phyloP scores from a whole-genome alignment of 257 asterid species.

The Knoxia roxburghii region DNA sequence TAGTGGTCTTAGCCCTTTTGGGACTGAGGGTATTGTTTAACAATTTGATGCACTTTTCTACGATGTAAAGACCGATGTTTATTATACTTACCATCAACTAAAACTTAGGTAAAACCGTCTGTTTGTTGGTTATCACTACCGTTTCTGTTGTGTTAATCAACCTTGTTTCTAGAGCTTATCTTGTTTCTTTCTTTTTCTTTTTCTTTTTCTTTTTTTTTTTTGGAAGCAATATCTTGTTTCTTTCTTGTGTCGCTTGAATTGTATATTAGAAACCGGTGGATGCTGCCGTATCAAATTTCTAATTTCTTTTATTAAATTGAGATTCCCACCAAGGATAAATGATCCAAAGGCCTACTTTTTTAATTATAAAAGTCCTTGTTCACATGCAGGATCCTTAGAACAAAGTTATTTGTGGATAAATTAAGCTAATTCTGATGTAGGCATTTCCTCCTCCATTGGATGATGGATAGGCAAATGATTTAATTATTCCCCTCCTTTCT shows the following conservation, averaged over 20 bases:
- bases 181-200: conserved; percentile 30
- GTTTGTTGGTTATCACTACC: background rate
- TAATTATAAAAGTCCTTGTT: conserved; percentile 39
- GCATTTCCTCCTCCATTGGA: conserved; percentile 26
- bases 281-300: conserved; percentile 40
- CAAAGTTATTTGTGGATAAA: conserved; percentile 32
- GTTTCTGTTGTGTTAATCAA: conserved; percentile 31
- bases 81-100: background rate
- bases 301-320: conserved; percentile 37
- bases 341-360: conserved; percentile 37
- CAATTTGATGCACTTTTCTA: conserved; percentile 1
- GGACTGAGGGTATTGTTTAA: background rate
- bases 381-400: conserved; percentile 66
- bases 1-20: background rate
- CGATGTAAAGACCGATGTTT: background rate
- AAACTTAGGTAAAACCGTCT: background rate
- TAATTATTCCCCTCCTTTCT: conserved; percentile 35
- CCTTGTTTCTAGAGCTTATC: conserved; percentile 27
- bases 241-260: conserved; percentile 25
- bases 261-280: conserved; percentile 31
- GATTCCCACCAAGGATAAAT: conserved; percentile 56
- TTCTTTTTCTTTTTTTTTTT: no score
- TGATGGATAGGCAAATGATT: conserved; percentile 31
- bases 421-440: conserved; percentile 21
- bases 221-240: conserved; percentile 27